Conservation (phyloP, 495 filamentous ascomycete species). For the Polyplosphaeria fusca region DNA sequence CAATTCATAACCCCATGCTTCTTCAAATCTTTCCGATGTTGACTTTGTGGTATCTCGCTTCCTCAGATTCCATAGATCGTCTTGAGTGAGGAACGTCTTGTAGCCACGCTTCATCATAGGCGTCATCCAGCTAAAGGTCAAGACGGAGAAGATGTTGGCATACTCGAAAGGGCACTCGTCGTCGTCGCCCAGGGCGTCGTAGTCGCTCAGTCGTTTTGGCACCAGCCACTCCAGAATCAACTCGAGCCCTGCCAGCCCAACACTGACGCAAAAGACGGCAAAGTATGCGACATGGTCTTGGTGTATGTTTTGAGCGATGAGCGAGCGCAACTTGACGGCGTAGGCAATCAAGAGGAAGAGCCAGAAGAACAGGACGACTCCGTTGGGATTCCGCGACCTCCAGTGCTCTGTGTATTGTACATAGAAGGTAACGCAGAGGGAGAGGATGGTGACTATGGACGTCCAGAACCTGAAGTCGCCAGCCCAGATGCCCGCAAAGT, state of each 20-base stretch:
- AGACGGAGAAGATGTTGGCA: constrained; percentile 86
- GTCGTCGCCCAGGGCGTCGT: constrained; percentile 79
- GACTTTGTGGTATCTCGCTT: constrained; percentile 70
- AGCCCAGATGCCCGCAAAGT: constrained; percentile 65
- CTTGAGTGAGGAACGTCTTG: constrained; percentile 85
- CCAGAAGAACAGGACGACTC: constrained; percentile 96
- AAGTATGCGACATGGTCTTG: constrained; percentile 69
- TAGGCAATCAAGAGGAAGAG: constrained; percentile 78
- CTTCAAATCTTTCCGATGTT: constrained; percentile 64
- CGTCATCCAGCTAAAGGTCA: constrained; percentile 99
- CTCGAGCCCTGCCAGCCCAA: constrained; percentile 68
- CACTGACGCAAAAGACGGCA: constrained; percentile 67
- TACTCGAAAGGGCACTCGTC: constrained; percentile 94
- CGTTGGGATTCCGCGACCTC: constrained; percentile 84
- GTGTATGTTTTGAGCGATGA: constrained; percentile 73
- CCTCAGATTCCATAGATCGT: constrained; percentile 93
- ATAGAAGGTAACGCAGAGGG: constrained; percentile 72
- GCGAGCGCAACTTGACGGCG: constrained; percentile 81
- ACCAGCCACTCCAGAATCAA: constrained; percentile 87
- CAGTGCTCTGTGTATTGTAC: constrained; percentile 92
- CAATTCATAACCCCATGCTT: constrained; percentile 75
- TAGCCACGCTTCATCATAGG: constrained; percentile 96
- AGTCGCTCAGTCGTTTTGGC: constrained; percentile 79
- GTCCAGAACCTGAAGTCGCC: constrained; percentile 91
- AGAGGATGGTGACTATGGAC: constrained; percentile 70